phyloP scores from a whole-genome alignment of 495 filamentous ascomycete species.

The Hyaloscypha hepaticicola region DNA sequence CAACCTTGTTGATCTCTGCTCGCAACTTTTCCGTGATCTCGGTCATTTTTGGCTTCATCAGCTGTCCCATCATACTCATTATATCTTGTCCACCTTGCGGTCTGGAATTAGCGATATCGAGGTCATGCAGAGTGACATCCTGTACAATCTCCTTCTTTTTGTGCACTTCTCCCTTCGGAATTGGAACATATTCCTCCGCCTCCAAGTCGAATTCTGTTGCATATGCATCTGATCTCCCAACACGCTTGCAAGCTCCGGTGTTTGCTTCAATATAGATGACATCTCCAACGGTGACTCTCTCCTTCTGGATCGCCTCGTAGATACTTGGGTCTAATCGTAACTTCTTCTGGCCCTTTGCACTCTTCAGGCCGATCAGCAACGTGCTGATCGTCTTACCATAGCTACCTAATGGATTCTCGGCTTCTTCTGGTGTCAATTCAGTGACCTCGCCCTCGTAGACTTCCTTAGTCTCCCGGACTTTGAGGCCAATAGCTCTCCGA shows the following conservation, averaged over 20 bases:
- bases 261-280: slow-evolving; percentile 99
- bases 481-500: slow-evolving; percentile 88
- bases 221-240: slow-evolving; percentile 92
- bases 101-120: slow-evolving; percentile 93
- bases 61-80: slow-evolving; percentile 99
- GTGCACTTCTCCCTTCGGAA: slow-evolving; percentile 97
- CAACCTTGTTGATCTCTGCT: slow-evolving; percentile 96
- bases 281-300: slow-evolving; percentile 91
- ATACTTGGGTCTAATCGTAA: slow-evolving; percentile 93
- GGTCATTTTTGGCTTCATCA: slow-evolving; percentile 99
- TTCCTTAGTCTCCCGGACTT: slow-evolving; percentile 96
- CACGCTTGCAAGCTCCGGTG: slow-evolving; percentile 94
- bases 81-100: slow-evolving; percentile 97
- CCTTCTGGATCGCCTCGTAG: slow-evolving; percentile 98
- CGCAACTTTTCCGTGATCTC: slow-evolving; percentile 97
- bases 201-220: slow-evolving; percentile 98
- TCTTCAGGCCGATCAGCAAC: slow-evolving; percentile 84
- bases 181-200: slow-evolving; percentile 97
- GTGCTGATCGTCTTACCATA: slow-evolving; percentile 95
- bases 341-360: slow-evolving; percentile 93
- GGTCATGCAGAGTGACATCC: slow-evolving; percentile 93
- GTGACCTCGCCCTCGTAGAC: slow-evolving; percentile 98
- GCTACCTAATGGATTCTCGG: slow-evolving; percentile 95
- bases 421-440: slow-evolving; percentile 91
- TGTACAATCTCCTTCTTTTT: slow-evolving; percentile 99